phyloP scores from a whole-genome alignment of 345 rosid species.

The Carallia pectinifolia region DNA sequence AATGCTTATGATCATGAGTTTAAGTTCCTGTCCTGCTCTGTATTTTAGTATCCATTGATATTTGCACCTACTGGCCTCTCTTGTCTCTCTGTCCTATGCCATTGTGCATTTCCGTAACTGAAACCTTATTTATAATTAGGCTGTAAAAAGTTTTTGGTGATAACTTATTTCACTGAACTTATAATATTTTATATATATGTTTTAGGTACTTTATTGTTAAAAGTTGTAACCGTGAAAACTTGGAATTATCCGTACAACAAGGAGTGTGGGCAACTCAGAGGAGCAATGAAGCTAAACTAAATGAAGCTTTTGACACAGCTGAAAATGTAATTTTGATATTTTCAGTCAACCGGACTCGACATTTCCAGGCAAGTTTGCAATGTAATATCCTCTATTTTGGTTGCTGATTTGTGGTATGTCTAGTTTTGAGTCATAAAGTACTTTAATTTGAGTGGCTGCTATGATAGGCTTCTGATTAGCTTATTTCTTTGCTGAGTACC shows the following conservation, averaged over 20 bases:
- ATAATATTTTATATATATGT: conserved; percentile 26
- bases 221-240: conserved; percentile 94
- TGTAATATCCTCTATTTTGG: conserved; percentile 17
- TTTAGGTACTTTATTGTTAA: conserved; percentile 95
- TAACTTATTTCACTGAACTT: conserved; percentile 11
- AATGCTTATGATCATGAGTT: not conserved
- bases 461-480: not conserved
- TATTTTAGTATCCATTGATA: not conserved
- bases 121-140: conserved; percentile 12
- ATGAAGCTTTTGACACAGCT: conserved; percentile 90
- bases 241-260: conserved; percentile 97
- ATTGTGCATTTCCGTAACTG: conserved; percentile 10
- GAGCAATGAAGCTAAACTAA: conserved; percentile 96
- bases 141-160: conserved; percentile 11
- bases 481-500: not conserved
- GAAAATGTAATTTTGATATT: conserved; percentile 91
- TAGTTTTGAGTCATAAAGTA: not conserved
- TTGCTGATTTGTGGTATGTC: not conserved
- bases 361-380: conserved; percentile 78
- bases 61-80: not conserved
- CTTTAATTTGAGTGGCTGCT: not conserved
- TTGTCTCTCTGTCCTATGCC: not conserved
- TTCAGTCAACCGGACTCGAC: conserved; percentile 93
- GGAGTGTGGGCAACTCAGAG: conserved; percentile 99
- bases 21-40: not conserved